Evolutionary conservation across 2,329 filamentous ascomycete species (phyloP).

Genomic region (Xylariaceae sp.): DNA sequence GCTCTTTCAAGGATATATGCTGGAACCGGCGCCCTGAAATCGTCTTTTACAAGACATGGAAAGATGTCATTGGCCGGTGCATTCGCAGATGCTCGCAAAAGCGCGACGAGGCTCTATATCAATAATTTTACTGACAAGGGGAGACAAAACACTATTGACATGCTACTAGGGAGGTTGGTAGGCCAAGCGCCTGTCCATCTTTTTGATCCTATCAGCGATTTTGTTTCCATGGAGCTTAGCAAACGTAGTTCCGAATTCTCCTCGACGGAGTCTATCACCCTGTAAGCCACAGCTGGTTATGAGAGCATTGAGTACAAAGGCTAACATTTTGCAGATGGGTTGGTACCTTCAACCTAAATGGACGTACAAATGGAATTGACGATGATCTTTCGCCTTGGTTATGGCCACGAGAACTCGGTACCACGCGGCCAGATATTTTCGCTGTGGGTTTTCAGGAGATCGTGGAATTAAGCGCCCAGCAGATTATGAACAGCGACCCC

Average conservation of each 20-base stretch:
- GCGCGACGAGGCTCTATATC: slow-evolving; percentile 88
- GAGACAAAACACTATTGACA: slow-evolving; percentile 89
- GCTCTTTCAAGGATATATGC: slow-evolving; percentile 92
- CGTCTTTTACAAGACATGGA: slow-evolving; percentile 87
- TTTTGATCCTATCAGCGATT: slow-evolving; percentile 92
- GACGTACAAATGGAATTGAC: slow-evolving; percentile 70
- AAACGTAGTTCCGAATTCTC: slow-evolving; percentile 70
- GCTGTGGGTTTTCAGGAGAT: slow-evolving; percentile 96
- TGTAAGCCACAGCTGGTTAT: slow-evolving; percentile 48
- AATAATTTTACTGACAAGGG: slow-evolving; percentile 97
- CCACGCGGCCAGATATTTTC: slow-evolving; percentile 74
- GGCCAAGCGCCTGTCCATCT: slow-evolving; percentile 80
- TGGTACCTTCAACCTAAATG: slow-evolving; percentile 94
- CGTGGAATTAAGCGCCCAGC: slow-evolving; percentile 93
- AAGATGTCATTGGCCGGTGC: slow-evolving; percentile 95
- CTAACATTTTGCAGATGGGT: slow-evolving; percentile 46
- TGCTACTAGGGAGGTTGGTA: slow-evolving; percentile 79
- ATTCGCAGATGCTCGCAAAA: slow-evolving; percentile 92
- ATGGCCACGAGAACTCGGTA: slow-evolving; percentile 57
- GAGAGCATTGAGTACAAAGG: background rate
- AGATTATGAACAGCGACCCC: slow-evolving; percentile 98
- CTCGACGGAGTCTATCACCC: slow-evolving; percentile 66
- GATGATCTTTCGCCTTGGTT: slow-evolving; percentile 85
- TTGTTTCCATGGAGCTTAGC: slow-evolving; percentile 70
- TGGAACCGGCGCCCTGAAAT: slow-evolving; percentile 91